Conservation (phyloP, 495 filamentous ascomycete genomes). For the Aspergillus steynii region DNA sequence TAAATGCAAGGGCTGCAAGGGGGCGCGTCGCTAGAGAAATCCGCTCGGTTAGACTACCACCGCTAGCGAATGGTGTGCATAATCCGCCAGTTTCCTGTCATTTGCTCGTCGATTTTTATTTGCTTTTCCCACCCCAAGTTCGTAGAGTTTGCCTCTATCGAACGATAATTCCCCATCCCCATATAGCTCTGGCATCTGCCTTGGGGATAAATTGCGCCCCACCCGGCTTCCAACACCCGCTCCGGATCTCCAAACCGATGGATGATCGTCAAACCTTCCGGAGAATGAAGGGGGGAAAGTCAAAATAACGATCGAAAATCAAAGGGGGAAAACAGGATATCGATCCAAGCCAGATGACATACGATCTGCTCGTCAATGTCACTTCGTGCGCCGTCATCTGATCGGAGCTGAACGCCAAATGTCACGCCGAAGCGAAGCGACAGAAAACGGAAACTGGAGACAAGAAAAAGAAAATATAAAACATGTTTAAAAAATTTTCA, state of each 20-base stretch:
- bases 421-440: neutral
- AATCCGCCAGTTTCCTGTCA: slow-evolving; percentile 1
- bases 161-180: neutral
- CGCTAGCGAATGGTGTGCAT: slow-evolving; percentile 3
- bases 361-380: neutral
- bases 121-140: neutral
- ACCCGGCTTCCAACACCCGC: neutral
- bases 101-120: slow-evolving; percentile 1
- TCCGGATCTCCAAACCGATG: slow-evolving; percentile 4
- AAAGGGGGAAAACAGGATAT: neutral
- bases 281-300: neutral
- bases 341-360: neutral
- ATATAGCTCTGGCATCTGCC: neutral
- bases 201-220: neutral
- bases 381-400: neutral
- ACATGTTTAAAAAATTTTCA: neutral
- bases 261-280: slow-evolving; percentile 2
- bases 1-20: neutral
- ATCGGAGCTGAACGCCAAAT: neutral
- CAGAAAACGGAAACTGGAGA: neutral
- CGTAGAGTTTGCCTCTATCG: neutral
- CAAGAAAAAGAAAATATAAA: neutral
- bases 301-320: neutral
- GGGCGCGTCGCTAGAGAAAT: neutral
- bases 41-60: neutral